A percentile compares a stretch with the other conserved stretches of the same genome.
Conservation (phyloP, 192 early-diverging fungal genomes). For the Coemansia sp. region DNA sequence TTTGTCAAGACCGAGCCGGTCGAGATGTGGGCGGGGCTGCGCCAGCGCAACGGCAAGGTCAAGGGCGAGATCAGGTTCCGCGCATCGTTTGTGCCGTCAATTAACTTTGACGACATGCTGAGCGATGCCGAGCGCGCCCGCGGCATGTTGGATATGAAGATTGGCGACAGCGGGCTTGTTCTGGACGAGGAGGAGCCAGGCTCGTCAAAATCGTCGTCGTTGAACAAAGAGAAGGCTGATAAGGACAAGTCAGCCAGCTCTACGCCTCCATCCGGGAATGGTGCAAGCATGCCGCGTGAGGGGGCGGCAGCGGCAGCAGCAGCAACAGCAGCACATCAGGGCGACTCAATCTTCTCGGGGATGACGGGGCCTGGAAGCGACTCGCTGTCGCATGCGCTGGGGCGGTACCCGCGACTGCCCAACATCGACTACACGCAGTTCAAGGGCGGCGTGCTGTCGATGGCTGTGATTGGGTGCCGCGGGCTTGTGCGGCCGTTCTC, state of each 20-base stretch:
- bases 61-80: conserved; percentile 64
- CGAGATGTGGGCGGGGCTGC: conserved; percentile 59
- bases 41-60: conserved; percentile 58
- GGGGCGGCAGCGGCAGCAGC: neutral
- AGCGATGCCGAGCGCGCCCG: conserved; percentile 39
- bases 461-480: conserved; percentile 46
- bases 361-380: conserved; percentile 31
- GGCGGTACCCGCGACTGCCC: conserved; percentile 50
- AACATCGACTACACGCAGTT: conserved; percentile 54
- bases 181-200: conserved; percentile 37
- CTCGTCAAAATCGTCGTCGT: neutral
- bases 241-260: neutral
- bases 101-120: conserved; percentile 56
- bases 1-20: conserved; percentile 45
- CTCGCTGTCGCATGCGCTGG: conserved; percentile 39
- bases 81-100: conserved; percentile 59
- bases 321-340: neutral
- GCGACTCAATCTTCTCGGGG: conserved; percentile 51
- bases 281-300: conserved; percentile 8
- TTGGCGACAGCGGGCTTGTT: conserved; percentile 44
- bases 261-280: neutral
- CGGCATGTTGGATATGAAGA: conserved; percentile 41
- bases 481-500: conserved; percentile 51
- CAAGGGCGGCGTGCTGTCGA: conserved; percentile 45
- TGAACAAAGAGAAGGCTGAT: neutral